Percentiles rank a stretch among this genome's conserved stretches.
Evolutionary conservation across 129 eudicot species (phyloP).

Genomic region (Flaveria sonorensis): DNA sequence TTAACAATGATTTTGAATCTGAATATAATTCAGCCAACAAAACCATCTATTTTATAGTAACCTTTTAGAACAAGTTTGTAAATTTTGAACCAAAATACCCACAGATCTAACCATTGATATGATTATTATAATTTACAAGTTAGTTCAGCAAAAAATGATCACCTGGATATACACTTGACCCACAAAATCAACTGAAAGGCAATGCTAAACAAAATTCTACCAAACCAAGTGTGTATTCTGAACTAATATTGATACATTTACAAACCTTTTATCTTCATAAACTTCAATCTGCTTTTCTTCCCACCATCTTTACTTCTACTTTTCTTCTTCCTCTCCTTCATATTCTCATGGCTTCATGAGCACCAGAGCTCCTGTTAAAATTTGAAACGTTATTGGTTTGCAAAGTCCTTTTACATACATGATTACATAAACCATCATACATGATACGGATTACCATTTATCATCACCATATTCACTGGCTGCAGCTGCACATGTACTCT

Average conservation of each 20-base stretch:
- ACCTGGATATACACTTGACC: background rate
- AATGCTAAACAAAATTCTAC: constrained; percentile 15
- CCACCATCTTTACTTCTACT: background rate
- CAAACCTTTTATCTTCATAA: background rate
- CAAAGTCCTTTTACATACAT: background rate
- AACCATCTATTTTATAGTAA: background rate
- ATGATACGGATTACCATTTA: background rate
- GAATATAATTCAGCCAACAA: background rate
- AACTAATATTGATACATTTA: background rate
- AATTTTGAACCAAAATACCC: constrained; percentile 9
- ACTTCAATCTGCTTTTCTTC: background rate
- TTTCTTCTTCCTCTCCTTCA: constrained; percentile 23
- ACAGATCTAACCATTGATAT: background rate
- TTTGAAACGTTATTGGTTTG: background rate
- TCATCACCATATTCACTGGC: constrained; percentile 17
- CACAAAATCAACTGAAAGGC: constrained; percentile 1
- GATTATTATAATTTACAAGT: background rate
- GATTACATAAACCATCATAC: background rate
- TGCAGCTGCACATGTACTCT: background rate
- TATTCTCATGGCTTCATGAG: constrained; percentile 12
- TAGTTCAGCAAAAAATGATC: background rate
- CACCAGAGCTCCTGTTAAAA: constrained; percentile 6
- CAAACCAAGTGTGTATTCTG: background rate
- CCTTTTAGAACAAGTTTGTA: background rate
- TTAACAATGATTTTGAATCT: background rate